Base-by-base conservation (phyloP, 2,329 filamentous ascomycete species). In the Teratosphaeria destructans region DNA sequence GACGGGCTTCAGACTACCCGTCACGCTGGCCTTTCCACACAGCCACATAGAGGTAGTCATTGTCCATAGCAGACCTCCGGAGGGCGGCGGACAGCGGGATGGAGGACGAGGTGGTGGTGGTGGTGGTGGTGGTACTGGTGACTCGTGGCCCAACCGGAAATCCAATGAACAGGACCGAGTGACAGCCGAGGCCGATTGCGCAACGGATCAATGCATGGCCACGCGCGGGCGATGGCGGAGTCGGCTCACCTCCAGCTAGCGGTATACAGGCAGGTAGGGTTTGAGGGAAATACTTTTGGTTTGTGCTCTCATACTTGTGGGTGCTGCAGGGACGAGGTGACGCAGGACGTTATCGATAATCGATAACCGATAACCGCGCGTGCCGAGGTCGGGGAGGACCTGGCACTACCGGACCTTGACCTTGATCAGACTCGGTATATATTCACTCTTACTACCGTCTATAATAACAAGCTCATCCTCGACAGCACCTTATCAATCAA, bases 31-130 rank as follows among this genome's bases (percentile, higher is more conserved):
- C 70, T 70, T 72, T 71, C 67, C 67, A 72, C 59, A 69, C 65
- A 64, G 66, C 65, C 62, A 71, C 65, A 64, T 71, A 71, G 64
- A 71, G 68, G 63, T 71, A 71, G 64, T 71, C 70, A 71, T 72
- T 70, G 65, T 68, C 67, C 70, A 70, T 70, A 58, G 60, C 55
- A 63, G 8, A 23, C 10, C 57, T 32, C 16, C 47, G 3, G 11
- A 23, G 3, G 35, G 32, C n/a, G 58, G 53, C 23, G 54, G 56
- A 14, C 10, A 26, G 14, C 23, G n/a, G 6, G 2, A n/a, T 49
- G 16, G 23, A 23, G n/a, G n/a, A 49, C 19, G 23, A 26, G 16
- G 43, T 11, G 8, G 43, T 11, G 43, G 43, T 23, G 43, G 16
- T 49, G 43, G 16, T 23, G 23, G 23, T 49, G 16, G 43, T 11